Conservation (phyloP, 1,284 basidiomycete species). For the Trichosporon inkin region DNA sequence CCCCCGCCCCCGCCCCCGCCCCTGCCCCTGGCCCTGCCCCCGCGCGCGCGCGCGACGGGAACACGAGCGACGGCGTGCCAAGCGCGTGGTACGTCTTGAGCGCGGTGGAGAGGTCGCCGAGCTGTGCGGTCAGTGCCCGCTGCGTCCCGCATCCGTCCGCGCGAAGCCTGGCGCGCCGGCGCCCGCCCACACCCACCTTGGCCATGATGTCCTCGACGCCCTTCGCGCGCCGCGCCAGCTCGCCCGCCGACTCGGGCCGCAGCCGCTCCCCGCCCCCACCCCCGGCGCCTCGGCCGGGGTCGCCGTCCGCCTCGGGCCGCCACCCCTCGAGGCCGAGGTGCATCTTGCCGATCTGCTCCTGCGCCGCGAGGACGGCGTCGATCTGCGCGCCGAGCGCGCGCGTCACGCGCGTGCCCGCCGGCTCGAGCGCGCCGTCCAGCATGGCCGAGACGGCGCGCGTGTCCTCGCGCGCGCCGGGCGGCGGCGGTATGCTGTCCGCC, state of each 20-base stretch:
- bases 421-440: slow-evolving; percentile 19
- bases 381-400: slow-evolving; percentile 19
- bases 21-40: not conserved
- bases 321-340: slow-evolving; percentile 22
- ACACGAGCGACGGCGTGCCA: slow-evolving; percentile 22
- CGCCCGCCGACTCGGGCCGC: not conserved
- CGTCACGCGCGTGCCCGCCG: slow-evolving; percentile 15
- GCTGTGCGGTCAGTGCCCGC: slow-evolving; percentile 19
- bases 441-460: slow-evolving; percentile 1
- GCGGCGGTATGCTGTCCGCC: no score
- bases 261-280: not conserved
- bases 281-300: not conserved
- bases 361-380: slow-evolving; percentile 18
- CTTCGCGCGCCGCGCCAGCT: slow-evolving; percentile 9
- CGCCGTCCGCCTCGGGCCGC: not conserved
- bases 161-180: no score
- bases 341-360: slow-evolving; percentile 20
- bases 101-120: slow-evolving; percentile 14
- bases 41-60: slow-evolving; percentile 1
- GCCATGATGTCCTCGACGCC: slow-evolving; percentile 24
- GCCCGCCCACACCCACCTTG: slow-evolving; percentile 10
- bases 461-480: no score
- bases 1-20: no score
- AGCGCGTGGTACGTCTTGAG: slow-evolving; percentile 20
- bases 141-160: no score